Evolutionary conservation across 2,329 filamentous ascomycete genomes (phyloP), one percentile per base, ranked within the genome.

Genomic region (Plenodomus lindquistii): DNA sequence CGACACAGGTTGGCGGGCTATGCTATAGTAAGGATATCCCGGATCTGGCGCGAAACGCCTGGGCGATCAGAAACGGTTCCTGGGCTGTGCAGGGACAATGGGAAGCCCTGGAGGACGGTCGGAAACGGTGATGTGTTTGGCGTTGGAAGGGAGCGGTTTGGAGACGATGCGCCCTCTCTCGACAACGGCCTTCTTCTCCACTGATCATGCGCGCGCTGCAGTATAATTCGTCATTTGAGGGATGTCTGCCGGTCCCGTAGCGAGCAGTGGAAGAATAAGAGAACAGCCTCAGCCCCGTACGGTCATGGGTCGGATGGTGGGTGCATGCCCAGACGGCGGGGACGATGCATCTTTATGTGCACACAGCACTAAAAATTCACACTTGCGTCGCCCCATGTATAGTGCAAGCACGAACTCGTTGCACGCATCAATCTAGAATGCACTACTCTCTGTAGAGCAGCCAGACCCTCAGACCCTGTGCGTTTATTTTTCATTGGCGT

Each of bases 1-100:
- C 44, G 49, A 48, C 24, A 43, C 42, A 22, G 48, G 48, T 47
- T 47, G 50, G 50, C 41, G 38, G 43, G 22, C 42, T 44, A 21
- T 44, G 37, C 47, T 40, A 44, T 37, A 40, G 35, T 29, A 40
- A 24, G 24, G 20, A 13, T 36, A n/a, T 24, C 19, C 36, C 42
- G 17, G 34, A 29, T 34, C 40, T 38, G 35, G 21, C 2, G 27
- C 27, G 15, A 31, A 31, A 4, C 9, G 9, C 27, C 4, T 8
- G 10, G 27, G 27, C 27, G 27, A 31, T 31, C 27, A 7, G 15
- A 31, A 31, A 4, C 4, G 6, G 27, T 15, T 31, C 27, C 27
- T 31, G 27, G 19, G 13, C 34, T 18, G 38, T 4, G 35, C 35
- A 18, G 35, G 4, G 10, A 37, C n/a, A 13, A 11, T 19, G 16